Conservation (phyloP, 2,329 filamentous ascomycete genomes). For the Neurospora sp. region DNA sequence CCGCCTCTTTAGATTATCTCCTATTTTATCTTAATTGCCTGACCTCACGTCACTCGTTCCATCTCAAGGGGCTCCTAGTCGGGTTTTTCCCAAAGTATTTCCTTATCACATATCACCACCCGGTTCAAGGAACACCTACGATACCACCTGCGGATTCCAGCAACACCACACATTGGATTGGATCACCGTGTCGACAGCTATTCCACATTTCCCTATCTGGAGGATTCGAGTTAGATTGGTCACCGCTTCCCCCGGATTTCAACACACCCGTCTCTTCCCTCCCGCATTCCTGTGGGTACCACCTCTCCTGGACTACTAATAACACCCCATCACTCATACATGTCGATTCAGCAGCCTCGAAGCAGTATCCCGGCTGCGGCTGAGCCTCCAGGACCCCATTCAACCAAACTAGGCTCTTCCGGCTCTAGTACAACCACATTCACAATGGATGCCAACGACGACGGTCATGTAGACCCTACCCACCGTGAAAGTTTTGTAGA, state of each 20-base stretch:
- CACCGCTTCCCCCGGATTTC: not conserved
- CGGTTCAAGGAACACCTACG: not conserved
- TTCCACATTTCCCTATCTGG: not conserved
- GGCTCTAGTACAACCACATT: not conserved
- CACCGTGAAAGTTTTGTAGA: not conserved
- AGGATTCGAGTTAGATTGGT: not conserved
- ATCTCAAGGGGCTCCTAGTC: not conserved
- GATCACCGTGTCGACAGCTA: not conserved
- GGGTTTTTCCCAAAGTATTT: not conserved
- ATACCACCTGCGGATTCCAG: not conserved
- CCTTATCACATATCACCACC: not conserved
- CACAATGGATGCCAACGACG: conserved; percentile 1
- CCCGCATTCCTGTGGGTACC: not conserved
- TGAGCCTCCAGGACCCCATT: not conserved
- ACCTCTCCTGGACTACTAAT: not conserved
- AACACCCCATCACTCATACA: not conserved
- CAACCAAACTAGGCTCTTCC: not conserved
- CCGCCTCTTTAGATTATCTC: not conserved
- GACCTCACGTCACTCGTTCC: not conserved
- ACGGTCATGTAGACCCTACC: not conserved
- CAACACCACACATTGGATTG: not conserved
- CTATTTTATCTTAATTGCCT: not conserved
- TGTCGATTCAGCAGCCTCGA: not conserved
- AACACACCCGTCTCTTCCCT: not conserved
- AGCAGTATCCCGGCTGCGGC: not conserved